phyloP scores from a whole-genome alignment of 345 rosid genomes.

The Citropsis articulata region DNA sequence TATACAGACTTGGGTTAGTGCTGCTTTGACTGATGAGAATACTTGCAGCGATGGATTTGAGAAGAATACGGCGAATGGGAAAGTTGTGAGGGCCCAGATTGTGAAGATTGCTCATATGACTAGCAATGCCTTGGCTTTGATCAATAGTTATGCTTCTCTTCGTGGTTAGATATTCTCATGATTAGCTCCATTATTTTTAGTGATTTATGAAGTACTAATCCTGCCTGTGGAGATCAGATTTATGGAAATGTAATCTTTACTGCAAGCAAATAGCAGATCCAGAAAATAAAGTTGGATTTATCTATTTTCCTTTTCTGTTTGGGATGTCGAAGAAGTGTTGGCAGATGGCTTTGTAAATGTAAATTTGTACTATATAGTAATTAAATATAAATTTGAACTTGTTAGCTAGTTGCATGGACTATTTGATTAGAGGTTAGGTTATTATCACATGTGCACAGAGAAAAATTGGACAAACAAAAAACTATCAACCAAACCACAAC shows the following conservation, averaged over 20 bases:
- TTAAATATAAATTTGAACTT: neutral
- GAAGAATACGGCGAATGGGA: conserved; percentile 39
- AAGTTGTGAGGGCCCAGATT: conserved; percentile 39
- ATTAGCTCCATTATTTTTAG: neutral
- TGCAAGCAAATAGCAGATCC: neutral
- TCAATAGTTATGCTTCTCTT: conserved; percentile 55
- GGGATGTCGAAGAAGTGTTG: neutral
- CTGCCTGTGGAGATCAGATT: neutral
- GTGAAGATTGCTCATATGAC: conserved; percentile 53
- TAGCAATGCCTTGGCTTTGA: conserved; percentile 74
- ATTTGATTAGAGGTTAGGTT: neutral
- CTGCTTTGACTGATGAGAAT: conserved; percentile 65
- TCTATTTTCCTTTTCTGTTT: neutral
- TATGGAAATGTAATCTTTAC: neutral
- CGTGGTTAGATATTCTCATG: conserved; percentile 26
- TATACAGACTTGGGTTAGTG: conserved; percentile 78
- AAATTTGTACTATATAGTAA: neutral
- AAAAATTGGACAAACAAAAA: neutral
- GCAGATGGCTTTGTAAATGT: neutral
- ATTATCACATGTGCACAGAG: neutral
- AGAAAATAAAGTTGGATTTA: neutral
- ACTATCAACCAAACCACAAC: neutral
- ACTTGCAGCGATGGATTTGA: conserved; percentile 75
- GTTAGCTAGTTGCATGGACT: neutral
- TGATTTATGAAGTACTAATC: neutral